Evolutionary conservation across 805 yeast genomes (phyloP).

Genomic region (Kodamaea jinghongensis): DNA sequence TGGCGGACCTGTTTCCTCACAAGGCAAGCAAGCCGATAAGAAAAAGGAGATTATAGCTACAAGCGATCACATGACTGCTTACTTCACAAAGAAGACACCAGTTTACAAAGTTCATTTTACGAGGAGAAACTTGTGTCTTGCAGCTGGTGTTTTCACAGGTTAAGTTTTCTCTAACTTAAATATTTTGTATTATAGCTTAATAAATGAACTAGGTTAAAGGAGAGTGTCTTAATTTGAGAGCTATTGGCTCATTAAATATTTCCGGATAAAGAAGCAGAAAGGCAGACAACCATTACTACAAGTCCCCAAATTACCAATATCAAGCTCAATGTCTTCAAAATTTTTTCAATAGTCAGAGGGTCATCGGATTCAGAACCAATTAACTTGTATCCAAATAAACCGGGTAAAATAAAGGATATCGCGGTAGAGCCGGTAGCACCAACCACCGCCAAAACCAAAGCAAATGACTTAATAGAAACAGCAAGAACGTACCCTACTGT

Average conservation of each 20-base stretch:
- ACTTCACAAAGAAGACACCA: constrained; percentile 90
- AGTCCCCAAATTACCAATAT: constrained; percentile 66
- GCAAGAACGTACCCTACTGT: constrained; percentile 62
- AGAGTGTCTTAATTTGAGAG: too few relatives aligned
- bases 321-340: constrained; percentile 49
- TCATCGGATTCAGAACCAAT: constrained; percentile 47
- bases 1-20: not conserved
- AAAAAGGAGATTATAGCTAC: constrained; percentile 76
- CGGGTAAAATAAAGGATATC: constrained; percentile 87
- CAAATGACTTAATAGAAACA: constrained; percentile 65
- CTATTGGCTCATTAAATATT: constrained; percentile 1
- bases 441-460: constrained; percentile 78
- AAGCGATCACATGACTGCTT: constrained; percentile 88
- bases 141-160: constrained; percentile 77
- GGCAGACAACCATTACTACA: constrained; percentile 65
- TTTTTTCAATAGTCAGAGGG: constrained; percentile 25
- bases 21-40: constrained; percentile 37
- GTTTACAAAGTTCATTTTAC: constrained; percentile 92
- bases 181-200: not conserved
- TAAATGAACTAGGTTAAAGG: not conserved
- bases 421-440: constrained; percentile 95
- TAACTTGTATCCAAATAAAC: constrained; percentile 75
- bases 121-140: constrained; percentile 82
- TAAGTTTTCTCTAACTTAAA: constrained; percentile 8
- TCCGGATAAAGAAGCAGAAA: constrained; percentile 21